Evolutionary conservation across 2,329 filamentous ascomycete genomes (phyloP), one percentile per base, ranked within the genome.

Genomic region (Verticillium klebahnii): DNA sequence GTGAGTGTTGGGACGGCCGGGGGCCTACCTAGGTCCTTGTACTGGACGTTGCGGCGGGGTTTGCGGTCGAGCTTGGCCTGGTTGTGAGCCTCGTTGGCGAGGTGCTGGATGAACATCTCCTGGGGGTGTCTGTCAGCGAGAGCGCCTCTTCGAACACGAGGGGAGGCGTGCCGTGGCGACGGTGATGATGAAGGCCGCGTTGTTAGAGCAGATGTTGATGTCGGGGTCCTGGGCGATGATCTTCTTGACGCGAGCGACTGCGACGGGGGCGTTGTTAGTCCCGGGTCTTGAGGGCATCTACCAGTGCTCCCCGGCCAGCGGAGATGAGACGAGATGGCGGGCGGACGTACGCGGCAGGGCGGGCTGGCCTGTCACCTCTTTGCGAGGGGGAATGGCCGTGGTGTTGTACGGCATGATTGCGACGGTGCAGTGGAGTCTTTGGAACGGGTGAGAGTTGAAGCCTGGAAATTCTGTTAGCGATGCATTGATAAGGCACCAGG

Each of bases 41-140:
- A 99, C 74, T 98, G 95, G 65, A 99, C 90, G 71, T 96, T 97
- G 64, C 93, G 88, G 61, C 95, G 85, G 6, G 94, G 94, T 75
- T 98, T 98, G 69, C 90, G 86, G 77, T 98, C 95, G 1, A 93
- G 85, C 72, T 95, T 96, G 69, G 93, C 90, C 70, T 96, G 91
- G 70, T 91, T 93, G 73, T 96, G 89, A 31, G 90, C 89, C 74
- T 96, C 91, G 65, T 90, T 85, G 23, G 93, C 88, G 31, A 99
- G 85, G 74, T 98, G 90, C 74, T 97, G 92, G 67, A 99, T 89
- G 78, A 99, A 98, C 84, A 97, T 89, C 78, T 99, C 95, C 89
- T 93, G 62, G 19, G 34, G 29, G 5, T 29, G 5, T 25, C n/a
- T 17, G 11, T 32, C 36, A 58, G 40, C 6, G 12, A 36, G 31